Conservation (phyloP, 768 basidiomycete genomes). For the Ramaria sp. region DNA sequence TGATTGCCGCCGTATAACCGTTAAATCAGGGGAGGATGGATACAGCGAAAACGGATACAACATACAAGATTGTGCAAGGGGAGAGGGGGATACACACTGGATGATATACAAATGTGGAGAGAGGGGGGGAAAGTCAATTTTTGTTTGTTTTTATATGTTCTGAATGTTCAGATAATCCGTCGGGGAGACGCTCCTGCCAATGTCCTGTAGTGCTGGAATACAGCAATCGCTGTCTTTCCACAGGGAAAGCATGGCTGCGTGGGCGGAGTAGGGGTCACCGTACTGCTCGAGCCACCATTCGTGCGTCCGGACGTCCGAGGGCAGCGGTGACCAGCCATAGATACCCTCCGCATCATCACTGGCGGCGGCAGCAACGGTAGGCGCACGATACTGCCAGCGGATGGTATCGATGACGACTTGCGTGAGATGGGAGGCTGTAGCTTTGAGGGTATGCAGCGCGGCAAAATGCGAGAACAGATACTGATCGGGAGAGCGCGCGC, state of each 20-base stretch:
- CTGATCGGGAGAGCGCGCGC: constrained; percentile 6
- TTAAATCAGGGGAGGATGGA: too few relatives aligned
- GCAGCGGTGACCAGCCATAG: constrained; percentile 9
- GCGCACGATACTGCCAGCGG: constrained; percentile 1
- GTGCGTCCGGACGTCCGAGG: constrained; percentile 6
- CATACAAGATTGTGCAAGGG: too few relatives aligned
- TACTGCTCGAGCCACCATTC: constrained; percentile 8
- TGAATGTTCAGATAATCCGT: background rate
- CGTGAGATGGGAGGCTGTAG: background rate
- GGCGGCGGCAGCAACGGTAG: too few relatives aligned
- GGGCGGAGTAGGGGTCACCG: background rate
- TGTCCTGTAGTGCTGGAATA: background rate
- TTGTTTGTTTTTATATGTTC: background rate
- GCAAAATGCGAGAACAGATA: constrained; percentile 9
- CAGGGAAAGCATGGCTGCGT: constrained; percentile 3
- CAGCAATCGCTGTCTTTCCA: background rate
- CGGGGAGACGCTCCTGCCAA: background rate
- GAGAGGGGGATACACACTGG: too few relatives aligned
- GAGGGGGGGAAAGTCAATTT: too few relatives aligned
- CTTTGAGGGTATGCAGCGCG: constrained; percentile 7
- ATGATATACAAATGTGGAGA: too few relatives aligned
- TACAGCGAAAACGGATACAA: too few relatives aligned
- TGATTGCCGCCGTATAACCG: too few relatives aligned
- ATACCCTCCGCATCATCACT: background rate
- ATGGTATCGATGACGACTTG: constrained; percentile 8